Conservation (phyloP, 2,329 filamentous ascomycete species). For the Clonostachys solani region DNA sequence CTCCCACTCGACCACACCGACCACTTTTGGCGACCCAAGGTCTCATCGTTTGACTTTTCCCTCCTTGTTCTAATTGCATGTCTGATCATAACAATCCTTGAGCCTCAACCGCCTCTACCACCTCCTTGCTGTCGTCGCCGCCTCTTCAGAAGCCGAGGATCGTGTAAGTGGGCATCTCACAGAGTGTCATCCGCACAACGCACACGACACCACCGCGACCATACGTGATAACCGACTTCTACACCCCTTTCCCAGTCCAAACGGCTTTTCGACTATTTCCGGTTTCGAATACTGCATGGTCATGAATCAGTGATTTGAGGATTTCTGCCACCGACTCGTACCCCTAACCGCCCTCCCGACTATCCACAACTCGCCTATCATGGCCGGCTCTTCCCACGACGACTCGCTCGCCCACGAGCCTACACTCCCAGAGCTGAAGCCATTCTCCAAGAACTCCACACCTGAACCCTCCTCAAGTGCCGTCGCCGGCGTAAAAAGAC, state of each 20-base stretch:
- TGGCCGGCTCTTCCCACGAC: conserved; percentile 2
- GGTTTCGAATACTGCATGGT: no score
- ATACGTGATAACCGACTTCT: no score
- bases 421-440: conserved; percentile 16
- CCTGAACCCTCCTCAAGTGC: conserved; percentile 1
- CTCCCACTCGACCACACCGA: neutral
- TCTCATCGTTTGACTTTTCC: neutral
- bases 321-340: no score
- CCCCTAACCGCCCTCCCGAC: no score
- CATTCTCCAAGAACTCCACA: neutral
- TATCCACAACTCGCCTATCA: neutral
- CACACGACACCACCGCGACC: neutral
- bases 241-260: no score
- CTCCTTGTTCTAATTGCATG: neutral
- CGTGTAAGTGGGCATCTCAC: conserved; percentile 1
- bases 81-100: neutral
- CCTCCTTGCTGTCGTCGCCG: neutral
- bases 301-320: no score
- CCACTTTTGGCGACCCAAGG: neutral
- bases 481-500: conserved; percentile 50
- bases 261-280: no score
- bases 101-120: neutral
- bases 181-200: no score
- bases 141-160: neutral
- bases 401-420: conserved; percentile 15